Conservation (phyloP, 805 yeast genomes). For the Metschnikowia henanensis region DNA sequence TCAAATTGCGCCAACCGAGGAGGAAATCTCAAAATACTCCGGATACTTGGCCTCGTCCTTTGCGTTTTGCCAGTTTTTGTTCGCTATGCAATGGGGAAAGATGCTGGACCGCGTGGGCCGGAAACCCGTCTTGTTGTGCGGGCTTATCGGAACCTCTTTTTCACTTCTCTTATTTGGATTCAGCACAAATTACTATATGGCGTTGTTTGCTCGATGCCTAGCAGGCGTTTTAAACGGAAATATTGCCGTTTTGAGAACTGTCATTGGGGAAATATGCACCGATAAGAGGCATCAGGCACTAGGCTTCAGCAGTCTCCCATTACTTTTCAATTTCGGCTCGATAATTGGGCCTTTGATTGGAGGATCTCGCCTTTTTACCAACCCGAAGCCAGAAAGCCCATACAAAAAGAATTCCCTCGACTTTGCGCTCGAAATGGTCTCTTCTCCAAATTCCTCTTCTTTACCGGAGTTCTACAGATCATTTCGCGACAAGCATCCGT, state of each 20-base stretch:
- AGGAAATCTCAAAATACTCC: constrained; percentile 58
- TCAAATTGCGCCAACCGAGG: constrained; percentile 45
- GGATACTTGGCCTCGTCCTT: constrained; percentile 62
- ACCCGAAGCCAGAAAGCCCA: constrained; percentile 32
- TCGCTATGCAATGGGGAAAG: constrained; percentile 61
- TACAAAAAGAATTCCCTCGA: constrained; percentile 3
- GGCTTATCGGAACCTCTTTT: constrained; percentile 52
- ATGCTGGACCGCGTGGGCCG: constrained; percentile 56
- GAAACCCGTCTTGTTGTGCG: constrained; percentile 51
- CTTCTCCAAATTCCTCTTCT: not conserved
- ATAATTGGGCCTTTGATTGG: constrained; percentile 63
- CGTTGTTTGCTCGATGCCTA: constrained; percentile 50
- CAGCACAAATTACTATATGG: constrained; percentile 50
- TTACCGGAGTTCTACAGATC: constrained; percentile 18
- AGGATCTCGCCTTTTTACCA: constrained; percentile 49
- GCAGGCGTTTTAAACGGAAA: constrained; percentile 65
- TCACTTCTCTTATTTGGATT: constrained; percentile 54
- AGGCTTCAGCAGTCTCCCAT: constrained; percentile 61
- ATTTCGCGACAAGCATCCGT: constrained; percentile 43
- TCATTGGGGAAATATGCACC: constrained; percentile 58
- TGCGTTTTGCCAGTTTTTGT: constrained; percentile 58
- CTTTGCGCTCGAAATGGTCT: not conserved
- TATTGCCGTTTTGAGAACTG: constrained; percentile 62
- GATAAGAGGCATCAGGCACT: constrained; percentile 60
- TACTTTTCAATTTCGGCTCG: constrained; percentile 60